A percentile compares a stretch with the other conserved stretches of the same genome.
These are phyloP conservation scores for Dendrocalamus latiflorus DNA, from an alignment of 202 grass and related monocot species.

Conservation along the genomic window DNA sequence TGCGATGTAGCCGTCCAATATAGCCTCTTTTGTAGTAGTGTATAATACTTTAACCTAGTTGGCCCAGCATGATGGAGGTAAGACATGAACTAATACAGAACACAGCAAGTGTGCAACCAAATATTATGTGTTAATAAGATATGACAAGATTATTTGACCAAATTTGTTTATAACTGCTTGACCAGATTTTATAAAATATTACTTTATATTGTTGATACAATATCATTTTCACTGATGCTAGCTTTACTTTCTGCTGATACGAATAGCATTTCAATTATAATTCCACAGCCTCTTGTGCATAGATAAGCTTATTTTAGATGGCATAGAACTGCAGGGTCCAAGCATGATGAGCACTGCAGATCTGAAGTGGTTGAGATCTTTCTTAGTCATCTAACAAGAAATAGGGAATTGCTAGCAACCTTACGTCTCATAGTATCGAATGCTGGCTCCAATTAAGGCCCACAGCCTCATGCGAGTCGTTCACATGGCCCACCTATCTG, in stretches of 20 bases:
- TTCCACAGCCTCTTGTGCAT: not conserved
- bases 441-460: no score
- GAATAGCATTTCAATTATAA: not conserved
- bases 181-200: not conserved
- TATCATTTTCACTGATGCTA: conserved; percentile 7
- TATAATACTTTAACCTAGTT: no score
- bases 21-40: no score
- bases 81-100: not conserved
- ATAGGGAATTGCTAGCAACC: no score
- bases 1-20: no score
- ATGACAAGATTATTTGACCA: conserved; percentile 4
- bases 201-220: not conserved
- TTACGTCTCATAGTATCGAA: no score
- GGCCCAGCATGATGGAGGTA: not conserved
- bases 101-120: not conserved
- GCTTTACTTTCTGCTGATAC: conserved; percentile 17
- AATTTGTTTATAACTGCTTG: not conserved
- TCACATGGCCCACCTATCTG: no score
- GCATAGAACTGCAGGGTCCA: not conserved
- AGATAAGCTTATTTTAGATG: not conserved
- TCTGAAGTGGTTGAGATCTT: conserved; percentile 37
- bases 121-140: not conserved
- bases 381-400: not conserved
- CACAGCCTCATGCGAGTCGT: no score
- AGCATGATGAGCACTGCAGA: conserved; percentile 11